These are phyloP conservation scores for Coemansia sp. DNA, from an alignment of 192 early-diverging fungal genomes.

Conservation along the genomic window DNA sequence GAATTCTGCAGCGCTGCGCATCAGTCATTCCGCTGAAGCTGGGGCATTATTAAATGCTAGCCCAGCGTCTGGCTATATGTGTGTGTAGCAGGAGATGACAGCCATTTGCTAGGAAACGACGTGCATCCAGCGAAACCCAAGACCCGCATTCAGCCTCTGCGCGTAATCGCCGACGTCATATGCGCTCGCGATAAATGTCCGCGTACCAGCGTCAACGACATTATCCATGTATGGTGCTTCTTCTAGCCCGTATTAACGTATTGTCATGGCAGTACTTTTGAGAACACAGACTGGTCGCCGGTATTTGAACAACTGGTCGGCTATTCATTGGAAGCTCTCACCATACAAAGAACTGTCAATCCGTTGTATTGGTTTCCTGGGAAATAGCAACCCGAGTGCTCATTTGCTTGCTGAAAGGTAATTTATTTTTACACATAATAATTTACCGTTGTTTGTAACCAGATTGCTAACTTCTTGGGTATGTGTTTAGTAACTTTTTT, in stretches of 20 bases:
- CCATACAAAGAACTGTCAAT: constrained; percentile 5
- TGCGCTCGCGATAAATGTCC: not conserved
- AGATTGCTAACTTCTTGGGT: no score
- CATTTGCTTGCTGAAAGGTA: not conserved
- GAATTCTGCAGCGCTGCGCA: constrained; percentile 13
- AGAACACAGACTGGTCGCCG: constrained; percentile 11
- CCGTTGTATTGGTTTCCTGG: constrained; percentile 5
- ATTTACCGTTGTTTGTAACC: no score
- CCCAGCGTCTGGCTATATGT: not conserved
- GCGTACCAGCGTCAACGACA: not conserved
- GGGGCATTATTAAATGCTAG: constrained; percentile 37
- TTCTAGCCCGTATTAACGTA: constrained; percentile 19
- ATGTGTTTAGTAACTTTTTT: no score
- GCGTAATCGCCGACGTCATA: not conserved
- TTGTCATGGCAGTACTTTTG: constrained; percentile 22
- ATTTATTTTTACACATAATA: not conserved
- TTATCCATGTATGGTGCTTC: not conserved
- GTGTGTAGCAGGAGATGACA: not conserved
- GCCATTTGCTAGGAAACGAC: not conserved
- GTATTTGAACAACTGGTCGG: constrained; percentile 8
- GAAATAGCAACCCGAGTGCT: not conserved
- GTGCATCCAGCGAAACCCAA: not conserved
- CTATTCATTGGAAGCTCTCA: constrained; percentile 4
- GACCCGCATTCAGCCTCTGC: not conserved
- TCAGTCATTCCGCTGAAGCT: constrained; percentile 35